Conservation (phyloP, 2,329 filamentous ascomycete genomes). For the Colletotrichum simmondsii region DNA sequence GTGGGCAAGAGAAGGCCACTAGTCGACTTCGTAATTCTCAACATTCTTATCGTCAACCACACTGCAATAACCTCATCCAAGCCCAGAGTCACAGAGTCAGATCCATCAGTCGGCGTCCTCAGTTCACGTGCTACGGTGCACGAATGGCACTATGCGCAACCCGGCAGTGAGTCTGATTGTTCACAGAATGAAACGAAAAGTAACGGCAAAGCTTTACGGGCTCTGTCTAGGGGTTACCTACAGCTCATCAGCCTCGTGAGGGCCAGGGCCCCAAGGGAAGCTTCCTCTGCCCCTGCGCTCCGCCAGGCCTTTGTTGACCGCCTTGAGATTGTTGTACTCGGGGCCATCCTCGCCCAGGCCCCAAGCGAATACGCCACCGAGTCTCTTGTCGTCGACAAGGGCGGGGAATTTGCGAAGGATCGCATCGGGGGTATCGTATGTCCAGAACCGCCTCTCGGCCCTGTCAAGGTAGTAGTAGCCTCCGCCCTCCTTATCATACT, state of each 20-base stretch:
- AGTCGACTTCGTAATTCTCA: background rate
- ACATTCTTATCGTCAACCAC: background rate
- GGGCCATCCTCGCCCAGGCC: slow-evolving; percentile 75
- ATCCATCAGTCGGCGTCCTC: background rate
- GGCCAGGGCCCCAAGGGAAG: slow-evolving; percentile 5
- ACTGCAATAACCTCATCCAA: background rate
- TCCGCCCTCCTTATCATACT: slow-evolving; percentile 66
- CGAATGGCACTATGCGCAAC: slow-evolving; percentile 24
- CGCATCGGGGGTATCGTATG: slow-evolving; percentile 73
- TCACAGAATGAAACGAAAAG: background rate
- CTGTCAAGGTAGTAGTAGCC: slow-evolving; percentile 78
- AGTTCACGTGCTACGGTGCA: slow-evolving; percentile 1
- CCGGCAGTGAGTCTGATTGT: slow-evolving; percentile 21
- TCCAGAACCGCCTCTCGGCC: slow-evolving; percentile 73
- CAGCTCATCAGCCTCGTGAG: slow-evolving; percentile 27
- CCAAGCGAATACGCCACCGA: slow-evolving; percentile 83
- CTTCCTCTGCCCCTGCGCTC: background rate
- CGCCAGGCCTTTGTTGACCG: slow-evolving; percentile 42
- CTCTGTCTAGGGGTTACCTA: slow-evolving; percentile 29
- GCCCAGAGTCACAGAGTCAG: background rate
- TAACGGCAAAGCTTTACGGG: background rate
- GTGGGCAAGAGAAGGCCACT: background rate
- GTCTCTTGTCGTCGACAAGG: slow-evolving; percentile 63
- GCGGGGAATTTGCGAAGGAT: slow-evolving; percentile 71
- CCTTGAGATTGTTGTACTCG: slow-evolving; percentile 52